These are phyloP conservation scores for Exophiala dermatitidis DNA, from an alignment of 2,329 filamentous ascomycete species.

Conservation along the genomic window DNA sequence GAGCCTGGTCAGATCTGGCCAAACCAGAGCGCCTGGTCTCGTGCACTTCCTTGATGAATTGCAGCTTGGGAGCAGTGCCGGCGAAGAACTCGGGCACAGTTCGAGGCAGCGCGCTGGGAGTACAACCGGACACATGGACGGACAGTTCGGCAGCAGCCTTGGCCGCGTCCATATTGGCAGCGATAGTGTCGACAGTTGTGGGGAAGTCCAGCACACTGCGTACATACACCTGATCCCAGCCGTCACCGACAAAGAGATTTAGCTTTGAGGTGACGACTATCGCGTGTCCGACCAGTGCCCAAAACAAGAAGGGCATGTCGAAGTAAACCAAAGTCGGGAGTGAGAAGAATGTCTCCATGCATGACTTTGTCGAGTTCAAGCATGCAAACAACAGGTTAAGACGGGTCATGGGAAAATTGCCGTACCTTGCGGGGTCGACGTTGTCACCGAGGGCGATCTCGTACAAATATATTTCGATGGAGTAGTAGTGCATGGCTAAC, in stretches of 20 bases:
- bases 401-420: slow-evolving; percentile 34
- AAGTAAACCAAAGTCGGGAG: slow-evolving; percentile 42
- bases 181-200: slow-evolving; percentile 18
- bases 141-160: not conserved
- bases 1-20: not conserved
- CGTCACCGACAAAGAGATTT: slow-evolving; percentile 24
- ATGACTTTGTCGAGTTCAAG: slow-evolving; percentile 42
- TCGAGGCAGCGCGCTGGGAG: not conserved
- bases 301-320: slow-evolving; percentile 42
- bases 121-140: not conserved
- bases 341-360: slow-evolving; percentile 45
- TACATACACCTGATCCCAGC: slow-evolving; percentile 29
- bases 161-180: slow-evolving; percentile 12
- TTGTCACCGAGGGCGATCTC: slow-evolving; percentile 29
- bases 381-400: slow-evolving; percentile 48
- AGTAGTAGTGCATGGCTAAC: slow-evolving; percentile 27
- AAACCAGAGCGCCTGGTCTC: not conserved
- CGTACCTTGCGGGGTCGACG: slow-evolving; percentile 37
- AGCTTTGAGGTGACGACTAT: slow-evolving; percentile 28
- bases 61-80: not conserved
- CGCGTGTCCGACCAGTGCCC: slow-evolving; percentile 45
- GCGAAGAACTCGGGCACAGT: not conserved
- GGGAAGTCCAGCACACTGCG: slow-evolving; percentile 25
- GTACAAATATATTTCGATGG: slow-evolving; percentile 29
- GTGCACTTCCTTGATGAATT: not conserved